A percentile compares a stretch with the other conserved stretches of the same genome.
These are phyloP conservation scores for Sugiyamaella sp. DNA, from an alignment of 1,139 yeast genomes.

Conservation along the genomic window DNA sequence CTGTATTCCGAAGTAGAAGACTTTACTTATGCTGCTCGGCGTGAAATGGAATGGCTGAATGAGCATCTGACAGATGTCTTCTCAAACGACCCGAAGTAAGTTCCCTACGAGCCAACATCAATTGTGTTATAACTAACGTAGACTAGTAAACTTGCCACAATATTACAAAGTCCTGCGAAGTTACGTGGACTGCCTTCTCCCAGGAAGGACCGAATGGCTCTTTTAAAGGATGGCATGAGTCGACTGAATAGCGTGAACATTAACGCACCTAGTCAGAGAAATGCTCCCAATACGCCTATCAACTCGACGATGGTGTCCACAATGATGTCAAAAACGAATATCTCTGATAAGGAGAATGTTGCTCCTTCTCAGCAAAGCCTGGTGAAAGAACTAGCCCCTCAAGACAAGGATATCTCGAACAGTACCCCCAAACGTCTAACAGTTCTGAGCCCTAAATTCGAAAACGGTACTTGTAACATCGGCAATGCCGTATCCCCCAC, in stretches of 20 bases:
- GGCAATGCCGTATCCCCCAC: too few relatives aligned
- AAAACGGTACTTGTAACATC: slow-evolving; percentile 4
- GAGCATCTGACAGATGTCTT: slow-evolving; percentile 41
- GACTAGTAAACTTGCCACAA: neutral
- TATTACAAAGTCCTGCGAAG: slow-evolving; percentile 13
- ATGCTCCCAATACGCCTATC: neutral
- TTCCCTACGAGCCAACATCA: slow-evolving; percentile 31
- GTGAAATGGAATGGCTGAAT: slow-evolving; percentile 47
- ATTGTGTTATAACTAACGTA: slow-evolving; percentile 25
- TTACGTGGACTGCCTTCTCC: slow-evolving; percentile 4
- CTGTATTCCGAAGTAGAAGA: slow-evolving; percentile 44
- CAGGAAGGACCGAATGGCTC: slow-evolving; percentile 1
- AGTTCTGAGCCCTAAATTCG: slow-evolving; percentile 11
- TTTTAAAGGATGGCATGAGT: neutral
- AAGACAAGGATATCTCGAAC: neutral
- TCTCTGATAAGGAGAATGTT: slow-evolving; percentile 6
- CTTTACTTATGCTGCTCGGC: slow-evolving; percentile 45
- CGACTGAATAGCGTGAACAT: too few relatives aligned
- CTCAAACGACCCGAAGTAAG: slow-evolving; percentile 17
- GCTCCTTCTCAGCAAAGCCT: neutral
- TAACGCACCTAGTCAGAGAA: too few relatives aligned
- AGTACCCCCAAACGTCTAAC: neutral
- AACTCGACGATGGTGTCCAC: neutral
- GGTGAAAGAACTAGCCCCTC: neutral
- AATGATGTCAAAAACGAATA: neutral